Evolutionary conservation across 768 basidiomycete genomes (phyloP), one percentile per base, ranked within the genome.

Genomic region (Saitozyma sp.): DNA sequence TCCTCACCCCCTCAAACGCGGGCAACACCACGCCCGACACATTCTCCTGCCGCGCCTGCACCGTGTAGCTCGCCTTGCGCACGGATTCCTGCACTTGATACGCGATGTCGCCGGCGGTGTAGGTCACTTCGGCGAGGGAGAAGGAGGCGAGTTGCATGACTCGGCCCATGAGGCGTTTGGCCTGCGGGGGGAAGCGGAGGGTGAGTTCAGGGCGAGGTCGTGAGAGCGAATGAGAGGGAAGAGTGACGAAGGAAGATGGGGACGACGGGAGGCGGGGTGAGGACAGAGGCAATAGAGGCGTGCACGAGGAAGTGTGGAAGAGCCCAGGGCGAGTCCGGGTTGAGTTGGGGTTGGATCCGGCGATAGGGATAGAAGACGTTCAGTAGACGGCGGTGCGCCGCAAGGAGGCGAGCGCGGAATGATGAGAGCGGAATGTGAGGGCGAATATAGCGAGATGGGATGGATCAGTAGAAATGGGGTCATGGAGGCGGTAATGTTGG

Each of bases 81-180:
- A 92, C 94, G 68, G 92, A 90, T 79, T 98, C 95, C 79, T 98
- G 96, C 6, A 99, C 92, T 66, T 96, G 90, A 81, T 98, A 99
- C 51, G 91, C 87, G 75, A 99, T 98, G 77, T 98, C 96, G 37
- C 82, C 82, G 9, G 96, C 95, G 41, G 94, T 87, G 82, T 98
- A 99, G 17, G 94, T 95, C 67, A 99, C 96, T 80, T 98, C 95
- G 0, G 96, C 96, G 82, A 98, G 89, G 49, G 94, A 96, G 84
- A 99, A 96, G 48, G 96, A 98, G 29, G 96, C 96, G 55, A 98
- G 84, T 79, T 99, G 96, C 88, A 99, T 96, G 29, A 98, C 94
- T 62, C 91, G 85, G 39, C 96, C 96, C 96, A 98, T 99, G 82
- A 97, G 94, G 62, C 93, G 86, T 80, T 99, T 99, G 9, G 96